Conservation (phyloP, 2,329 filamentous ascomycete genomes). For the Cyphellophora attinorum region DNA sequence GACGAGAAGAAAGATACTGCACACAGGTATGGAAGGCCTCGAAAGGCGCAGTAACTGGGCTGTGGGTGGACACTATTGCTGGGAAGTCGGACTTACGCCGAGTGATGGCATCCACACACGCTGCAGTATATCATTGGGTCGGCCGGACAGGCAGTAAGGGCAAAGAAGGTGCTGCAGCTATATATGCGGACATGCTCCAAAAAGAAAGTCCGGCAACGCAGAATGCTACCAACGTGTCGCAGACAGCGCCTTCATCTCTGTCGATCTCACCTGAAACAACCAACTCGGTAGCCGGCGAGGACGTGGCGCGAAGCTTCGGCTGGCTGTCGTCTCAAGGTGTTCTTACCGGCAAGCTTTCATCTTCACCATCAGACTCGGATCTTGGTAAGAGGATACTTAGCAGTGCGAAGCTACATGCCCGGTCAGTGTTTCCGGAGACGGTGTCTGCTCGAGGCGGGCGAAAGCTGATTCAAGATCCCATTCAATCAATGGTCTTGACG, state of each 20-base stretch:
- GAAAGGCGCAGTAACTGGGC: constrained; percentile 72
- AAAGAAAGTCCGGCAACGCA: constrained; percentile 69
- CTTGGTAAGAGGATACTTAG: constrained; percentile 67
- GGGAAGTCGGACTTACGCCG: constrained; percentile 63
- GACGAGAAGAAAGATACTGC: constrained; percentile 86
- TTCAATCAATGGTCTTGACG: constrained; percentile 73
- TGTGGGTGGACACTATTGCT: constrained; percentile 70
- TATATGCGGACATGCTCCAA: constrained; percentile 84
- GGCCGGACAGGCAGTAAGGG: constrained; percentile 65
- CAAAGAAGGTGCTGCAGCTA: constrained; percentile 69
- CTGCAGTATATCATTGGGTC: constrained; percentile 67
- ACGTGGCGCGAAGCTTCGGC: constrained; percentile 59
- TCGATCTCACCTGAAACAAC: constrained; percentile 63
- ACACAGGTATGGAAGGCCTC: constrained; percentile 73
- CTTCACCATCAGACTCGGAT: constrained; percentile 49
- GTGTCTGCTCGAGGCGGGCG: constrained; percentile 56
- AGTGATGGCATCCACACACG: constrained; percentile 71
- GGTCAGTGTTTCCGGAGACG: constrained; percentile 60
- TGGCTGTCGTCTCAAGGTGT: constrained; percentile 86
- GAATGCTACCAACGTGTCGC: constrained; percentile 55
- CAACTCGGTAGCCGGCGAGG: constrained; percentile 27
- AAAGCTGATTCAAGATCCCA: constrained; percentile 58
- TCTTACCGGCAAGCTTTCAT: constrained; percentile 71
- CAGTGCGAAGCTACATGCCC: constrained; percentile 67
- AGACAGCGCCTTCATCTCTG: constrained; percentile 54